Base-by-base conservation (phyloP, 1,284 basidiomycete genomes). In the Moesziomyces antarcticus region DNA sequence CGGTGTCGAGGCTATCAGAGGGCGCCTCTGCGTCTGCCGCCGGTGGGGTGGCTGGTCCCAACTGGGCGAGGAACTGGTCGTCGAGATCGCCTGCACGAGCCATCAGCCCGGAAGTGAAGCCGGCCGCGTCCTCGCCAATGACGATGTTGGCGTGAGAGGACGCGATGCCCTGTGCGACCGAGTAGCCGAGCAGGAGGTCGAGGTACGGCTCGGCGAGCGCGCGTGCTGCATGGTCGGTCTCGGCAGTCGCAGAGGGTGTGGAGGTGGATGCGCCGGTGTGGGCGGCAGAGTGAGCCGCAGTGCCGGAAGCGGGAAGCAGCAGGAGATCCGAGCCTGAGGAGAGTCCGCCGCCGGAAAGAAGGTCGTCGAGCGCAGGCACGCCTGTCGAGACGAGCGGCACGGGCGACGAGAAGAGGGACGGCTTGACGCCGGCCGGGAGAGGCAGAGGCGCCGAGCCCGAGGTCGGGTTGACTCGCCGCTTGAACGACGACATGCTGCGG, bases 281-380 rank as follows among this genome's bases (percentile, higher is more conserved):
- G 0, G 75, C 58, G 1, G 66, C 65, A 5, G 75, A 73, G 20
- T 55, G 61, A 1, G 73, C 60, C 4, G 77, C 77, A 10, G 77
- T 79, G 5, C 73, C 70, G 0, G 68, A 59, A 2, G 73, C 63
- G 3, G 80, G 80, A 42, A 92, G 88, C 43, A 94, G 85, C 35
- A 91, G 87, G 42, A 93, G 85, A 11, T 88, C 88, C 61, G 91
- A 91, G 14, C 92, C 91, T 48, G 95, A 87, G 18, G 95, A 93
- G n/a, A 97, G 85, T 16, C 96, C 96, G 21, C 77, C 71, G 25
- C 93, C 93, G 61, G 93, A 94, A 35, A 98, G 88, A 61, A 98
- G 89, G 82, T 99, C 97, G 85, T 99, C 96, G n/a, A 99, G 87
- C 5, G 94, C 94, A 14, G 93, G 90, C 6, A 98, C 90, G 2